A percentile compares a stretch with the other conserved stretches of the same genome.
Evolutionary conservation across 148 eudicot genomes (phyloP).

Genomic region (Persicaria tinctoria): DNA sequence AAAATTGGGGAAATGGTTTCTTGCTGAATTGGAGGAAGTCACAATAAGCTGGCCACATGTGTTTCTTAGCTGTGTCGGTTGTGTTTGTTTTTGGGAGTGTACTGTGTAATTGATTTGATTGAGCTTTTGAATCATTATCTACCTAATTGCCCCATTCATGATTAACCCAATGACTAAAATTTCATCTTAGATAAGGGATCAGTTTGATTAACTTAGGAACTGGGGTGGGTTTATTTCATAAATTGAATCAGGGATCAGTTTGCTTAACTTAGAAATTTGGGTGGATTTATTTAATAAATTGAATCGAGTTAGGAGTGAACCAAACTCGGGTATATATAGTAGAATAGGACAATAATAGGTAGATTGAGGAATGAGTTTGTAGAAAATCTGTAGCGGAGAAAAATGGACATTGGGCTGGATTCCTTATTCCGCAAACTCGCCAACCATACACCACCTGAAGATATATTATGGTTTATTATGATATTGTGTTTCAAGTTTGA

Average conservation of each 20-base stretch:
- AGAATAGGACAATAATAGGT: neutral
- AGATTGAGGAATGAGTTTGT: neutral
- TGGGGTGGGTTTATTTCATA: no score
- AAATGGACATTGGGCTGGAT: neutral
- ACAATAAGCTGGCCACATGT: no score
- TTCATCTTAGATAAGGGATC: no score
- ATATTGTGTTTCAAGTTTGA: neutral
- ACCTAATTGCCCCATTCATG: no score
- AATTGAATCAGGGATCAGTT: neutral
- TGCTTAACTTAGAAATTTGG: neutral
- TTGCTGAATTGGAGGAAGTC: no score
- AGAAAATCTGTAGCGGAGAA: neutral
- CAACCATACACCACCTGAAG: neutral
- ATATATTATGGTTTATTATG: neutral
- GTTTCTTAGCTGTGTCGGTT: no score
- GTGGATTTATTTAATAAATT: neutral
- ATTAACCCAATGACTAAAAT: no score
- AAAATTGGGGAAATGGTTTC: no score
- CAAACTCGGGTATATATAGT: neutral
- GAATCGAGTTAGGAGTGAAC: neutral
- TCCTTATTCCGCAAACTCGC: neutral
- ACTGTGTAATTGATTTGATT: no score
- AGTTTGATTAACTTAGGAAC: no score
- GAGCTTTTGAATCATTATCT: no score
- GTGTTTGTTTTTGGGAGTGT: no score